Evolutionary conservation across 2,329 filamentous ascomycete genomes (phyloP), one percentile per base, ranked within the genome.

Genomic region (Aspergillus phoenicis): DNA sequence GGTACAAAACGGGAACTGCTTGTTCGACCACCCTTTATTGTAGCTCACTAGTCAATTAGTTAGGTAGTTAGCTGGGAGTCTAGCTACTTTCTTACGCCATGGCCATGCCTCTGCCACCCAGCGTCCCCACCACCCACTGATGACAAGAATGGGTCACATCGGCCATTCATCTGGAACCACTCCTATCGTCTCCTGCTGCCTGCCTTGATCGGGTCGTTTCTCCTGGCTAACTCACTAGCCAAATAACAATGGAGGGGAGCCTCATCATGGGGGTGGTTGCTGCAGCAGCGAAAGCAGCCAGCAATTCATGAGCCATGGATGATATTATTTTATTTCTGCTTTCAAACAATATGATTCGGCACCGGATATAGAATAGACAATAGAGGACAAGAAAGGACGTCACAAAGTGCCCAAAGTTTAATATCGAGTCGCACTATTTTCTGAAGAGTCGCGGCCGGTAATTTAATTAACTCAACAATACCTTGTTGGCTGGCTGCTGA

Each of bases 91-190:
- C 47, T 51, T 62, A 60, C 39, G 60, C 57, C 61, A 60, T 62
- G 53, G 48, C 61, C 61, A 62, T 62, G 60, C 52, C 57, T 60
- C 58, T 57, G 45, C 60, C 47, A 56, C 52, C 52, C 22, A 30
- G 52, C 20, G 57, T 52, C 61, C 60, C 58, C 61, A 62, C 61
- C 26, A 52, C 26, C 33, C 13, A 60, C 48, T 55, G 39, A 24
- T 41, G 61, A 63, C 61, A 61, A 58, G 58, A 63, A 63, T 55
- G 52, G 52, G 52, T 55, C 52, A 45, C 41, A 45, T 45, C 41
- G 17, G 8, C 41, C 41, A 22, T 45, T 45, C 41, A 45, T 55
- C 52, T 30, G 39, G 39, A 17, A 43, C 52, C 38, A 30, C 26
- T 36, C 38, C 43, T 41, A 26, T n/a, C 33, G 33, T 36, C 33